Conservation (phyloP, 352 stramenopile species). For the Pythium monospermum region DNA sequence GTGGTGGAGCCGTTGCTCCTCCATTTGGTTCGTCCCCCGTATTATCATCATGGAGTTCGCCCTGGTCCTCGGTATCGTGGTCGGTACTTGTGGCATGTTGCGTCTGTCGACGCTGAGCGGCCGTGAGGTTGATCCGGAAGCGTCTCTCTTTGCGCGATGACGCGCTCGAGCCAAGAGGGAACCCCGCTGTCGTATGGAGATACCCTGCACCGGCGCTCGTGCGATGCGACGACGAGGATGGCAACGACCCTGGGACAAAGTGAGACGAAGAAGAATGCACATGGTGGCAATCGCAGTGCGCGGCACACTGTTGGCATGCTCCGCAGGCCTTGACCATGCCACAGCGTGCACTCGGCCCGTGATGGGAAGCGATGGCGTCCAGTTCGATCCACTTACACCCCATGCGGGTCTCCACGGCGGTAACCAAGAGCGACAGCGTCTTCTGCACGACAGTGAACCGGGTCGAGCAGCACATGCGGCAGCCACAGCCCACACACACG, state of each 20-base stretch:
- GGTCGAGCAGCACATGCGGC: conserved; percentile 69
- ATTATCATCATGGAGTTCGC: too few species aligned
- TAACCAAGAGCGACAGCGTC: conserved; percentile 46
- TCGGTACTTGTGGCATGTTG: conserved; percentile 3
- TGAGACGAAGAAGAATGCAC: too few species aligned
- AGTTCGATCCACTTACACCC: conserved; percentile 53
- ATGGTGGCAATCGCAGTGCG: conserved; percentile 20
- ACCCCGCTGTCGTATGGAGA: conserved; percentile 15
- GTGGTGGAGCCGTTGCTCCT: too few species aligned
- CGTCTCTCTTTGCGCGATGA: conserved; percentile 29
- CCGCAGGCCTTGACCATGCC: conserved; percentile 19
- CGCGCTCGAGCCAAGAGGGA: conserved; percentile 18
- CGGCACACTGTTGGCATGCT: conserved; percentile 19
- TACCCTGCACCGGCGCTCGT: background rate
- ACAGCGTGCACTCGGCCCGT: conserved; percentile 16
- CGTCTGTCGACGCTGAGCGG: conserved; percentile 22
- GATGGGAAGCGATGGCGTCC: conserved; percentile 8
- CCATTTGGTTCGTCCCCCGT: too few species aligned
- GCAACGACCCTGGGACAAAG: background rate
- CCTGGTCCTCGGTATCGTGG: background rate
- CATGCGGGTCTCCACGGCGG: conserved; percentile 50
- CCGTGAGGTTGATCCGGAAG: conserved; percentile 33
- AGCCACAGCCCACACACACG: conserved; percentile 61
- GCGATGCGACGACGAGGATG: background rate
- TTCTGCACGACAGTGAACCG: conserved; percentile 52